Base-by-base conservation (phyloP, 1,284 basidiomycete species). In the Dichomitus squalens region DNA sequence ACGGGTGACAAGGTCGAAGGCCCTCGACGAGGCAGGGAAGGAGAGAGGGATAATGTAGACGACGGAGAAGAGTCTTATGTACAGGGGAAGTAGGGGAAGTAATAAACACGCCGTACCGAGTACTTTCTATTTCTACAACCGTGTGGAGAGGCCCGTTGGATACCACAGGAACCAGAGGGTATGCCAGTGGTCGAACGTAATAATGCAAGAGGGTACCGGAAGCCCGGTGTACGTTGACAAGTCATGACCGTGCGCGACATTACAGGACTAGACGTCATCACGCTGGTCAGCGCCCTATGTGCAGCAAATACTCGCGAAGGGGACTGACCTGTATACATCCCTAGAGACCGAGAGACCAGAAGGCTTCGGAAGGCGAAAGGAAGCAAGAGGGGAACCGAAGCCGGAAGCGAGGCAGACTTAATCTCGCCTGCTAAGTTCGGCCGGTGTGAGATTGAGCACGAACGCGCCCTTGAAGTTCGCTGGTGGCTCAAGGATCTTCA, bases 401-500 rank as follows among this genome's bases (percentile, higher is more conserved):
- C n/a, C 18, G 41, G 43, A 25, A 12, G 43, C 36, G 43, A 36
- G 40, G 18, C 21, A 21, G 44, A 36, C 49, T 79, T 71, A 88
- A 63, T 87, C 87, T 71, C 85, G 85, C 66, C 89, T 77, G 70
- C 88, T 83, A 69, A 93, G 81, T 70, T 93, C 90, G 11, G 84
- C 88, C 68, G 91, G 90, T 1, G 90, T 91, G 58, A 93, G 79
- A 72, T 92, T 82, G 51, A 93, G 81, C 58, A 88, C 77, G 65
- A 92, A 92, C 51, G 83, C 84, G 52, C 79, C 82, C 53, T 82
- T 81, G 72, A 85, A 84, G 70, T 87, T 84, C 65, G 84, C 79
- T 29, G 90, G 88, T 8, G 88, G 87, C 68, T 90, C 81, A 57
- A 93, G 91, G 68, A 91, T 77, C 69, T 92, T 92, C 25, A 85